Conservation (phyloP, 495 filamentous ascomycete species). For the Penicillium antarcticum region DNA sequence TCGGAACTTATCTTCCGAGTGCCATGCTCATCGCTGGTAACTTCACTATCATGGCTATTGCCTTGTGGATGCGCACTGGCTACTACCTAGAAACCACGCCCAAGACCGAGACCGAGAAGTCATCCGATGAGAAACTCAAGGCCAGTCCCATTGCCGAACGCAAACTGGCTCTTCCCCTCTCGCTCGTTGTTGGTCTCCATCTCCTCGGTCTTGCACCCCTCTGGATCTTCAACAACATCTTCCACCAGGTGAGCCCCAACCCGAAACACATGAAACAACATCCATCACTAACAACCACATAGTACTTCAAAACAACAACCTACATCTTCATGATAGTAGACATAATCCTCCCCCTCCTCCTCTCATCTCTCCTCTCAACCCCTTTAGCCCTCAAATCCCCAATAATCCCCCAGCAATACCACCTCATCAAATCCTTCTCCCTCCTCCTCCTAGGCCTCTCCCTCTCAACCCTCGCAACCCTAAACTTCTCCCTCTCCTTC, state of each 20-base stretch:
- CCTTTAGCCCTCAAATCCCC: conserved; percentile 52
- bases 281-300: conserved; percentile 12
- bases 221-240: conserved; percentile 77
- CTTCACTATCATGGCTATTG: conserved; percentile 93
- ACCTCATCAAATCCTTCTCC: conserved; percentile 84
- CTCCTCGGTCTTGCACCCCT: conserved; percentile 80
- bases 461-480: conserved; percentile 86
- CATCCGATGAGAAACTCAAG: conserved; percentile 17
- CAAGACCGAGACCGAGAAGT: conserved; percentile 22
- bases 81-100: conserved; percentile 30
- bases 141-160: conserved; percentile 54
- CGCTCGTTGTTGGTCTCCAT: conserved; percentile 67
- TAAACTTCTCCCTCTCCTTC: conserved; percentile 93
- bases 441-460: conserved; percentile 87
- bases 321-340: conserved; percentile 57
- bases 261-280: background rate
- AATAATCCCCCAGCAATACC: conserved; percentile 62
- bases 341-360: conserved; percentile 55
- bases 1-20: conserved; percentile 94
- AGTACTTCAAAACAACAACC: conserved; percentile 53
- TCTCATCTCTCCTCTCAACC: conserved; percentile 48
- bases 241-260: conserved; percentile 54
- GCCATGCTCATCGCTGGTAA: conserved; percentile 93
- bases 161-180: conserved; percentile 73
- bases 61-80: conserved; percentile 85